Evolutionary conservation across 140 eudicot genomes (phyloP), one percentile per base, ranked within the genome.

Genomic region (Oenanthe javanica): DNA sequence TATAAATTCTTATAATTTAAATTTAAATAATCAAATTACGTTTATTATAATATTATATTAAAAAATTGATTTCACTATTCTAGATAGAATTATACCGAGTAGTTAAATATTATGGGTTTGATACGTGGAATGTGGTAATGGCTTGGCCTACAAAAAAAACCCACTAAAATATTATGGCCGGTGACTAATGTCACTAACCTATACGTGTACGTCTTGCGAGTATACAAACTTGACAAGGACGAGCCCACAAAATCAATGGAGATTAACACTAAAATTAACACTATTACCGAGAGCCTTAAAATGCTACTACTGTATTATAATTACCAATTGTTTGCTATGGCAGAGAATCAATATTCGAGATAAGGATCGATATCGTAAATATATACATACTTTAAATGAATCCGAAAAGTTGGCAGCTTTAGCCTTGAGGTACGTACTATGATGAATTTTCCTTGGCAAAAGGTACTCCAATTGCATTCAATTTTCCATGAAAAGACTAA

Each of bases 401-500:
- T 74, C 87, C 84, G 89, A 83, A 85, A 90, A 87, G 50, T 63
- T 63, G 40, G 16, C 71, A 85, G 87, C 61, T 82, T 72, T 85
- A 82, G 81, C 85, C 87, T 82, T 80, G 82, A 82, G 91, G 94
- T 90, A 87, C 92, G 31, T 31, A 31, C 31, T 2, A 36, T 36
- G 78, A 90, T 87, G 92, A 90, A 83, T 81, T 70, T n/a, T 81
- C 72, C 83, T 69, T 38, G 81, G 81, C 78, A 81, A 84, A 85
- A 83, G 81, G 27, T 40, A 6, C 25, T 14, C 51, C 72, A 55
- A 80, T 36, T 75, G 90, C 93, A 90, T 89, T 90, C 77, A 93
- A 89, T 90, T 77, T 86, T 72, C 79, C 84, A 82, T 81, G 71
- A 87, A 84, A 86, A 81, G 86, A 79, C 87, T 78, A 89, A 86